A percentile compares a stretch with the other conserved stretches of the same genome.
phyloP scores from a whole-genome alignment of 2,329 filamentous ascomycete genomes.

The Microdochium nivale region DNA sequence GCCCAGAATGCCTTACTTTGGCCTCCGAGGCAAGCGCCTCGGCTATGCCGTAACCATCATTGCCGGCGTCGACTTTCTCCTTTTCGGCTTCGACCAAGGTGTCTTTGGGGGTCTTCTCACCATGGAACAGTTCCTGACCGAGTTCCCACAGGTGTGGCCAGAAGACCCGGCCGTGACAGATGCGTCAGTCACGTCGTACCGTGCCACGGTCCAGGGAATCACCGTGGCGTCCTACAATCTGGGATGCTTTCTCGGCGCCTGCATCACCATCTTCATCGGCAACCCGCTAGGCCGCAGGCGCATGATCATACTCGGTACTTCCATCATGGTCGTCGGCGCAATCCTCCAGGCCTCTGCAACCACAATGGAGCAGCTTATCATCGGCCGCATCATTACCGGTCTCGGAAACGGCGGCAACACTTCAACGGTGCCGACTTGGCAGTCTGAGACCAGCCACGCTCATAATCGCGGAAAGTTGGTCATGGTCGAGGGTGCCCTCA shows the following conservation, averaged over 20 bases:
- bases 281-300: conserved; percentile 47
- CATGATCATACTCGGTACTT: conserved; percentile 48
- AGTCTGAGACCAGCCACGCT: conserved; percentile 48
- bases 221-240: conserved; percentile 48
- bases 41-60: conserved; percentile 64
- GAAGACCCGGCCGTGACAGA: conserved; percentile 20
- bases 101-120: conserved; percentile 71
- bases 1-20: conserved; percentile 43
- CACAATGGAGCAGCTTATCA: conserved; percentile 43
- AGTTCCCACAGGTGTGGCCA: conserved; percentile 46
- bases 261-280: conserved; percentile 38
- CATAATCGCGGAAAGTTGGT: conserved; percentile 52
- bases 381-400: conserved; percentile 40
- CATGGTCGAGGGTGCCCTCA: conserved; percentile 51
- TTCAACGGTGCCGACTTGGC: conserved; percentile 48
- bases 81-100: conserved; percentile 58
- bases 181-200: conserved; percentile 23
- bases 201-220: conserved; percentile 44
- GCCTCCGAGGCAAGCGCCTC: conserved; percentile 55
- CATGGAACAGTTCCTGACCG: conserved; percentile 48
- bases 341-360: conserved; percentile 28
- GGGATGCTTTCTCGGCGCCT: conserved; percentile 46
- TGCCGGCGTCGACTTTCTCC: conserved; percentile 64
- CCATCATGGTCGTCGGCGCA: conserved; percentile 50
- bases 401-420: conserved; percentile 33